Conservation (phyloP, 192 early-diverging fungal genomes). For the Coemansia sp. region DNA sequence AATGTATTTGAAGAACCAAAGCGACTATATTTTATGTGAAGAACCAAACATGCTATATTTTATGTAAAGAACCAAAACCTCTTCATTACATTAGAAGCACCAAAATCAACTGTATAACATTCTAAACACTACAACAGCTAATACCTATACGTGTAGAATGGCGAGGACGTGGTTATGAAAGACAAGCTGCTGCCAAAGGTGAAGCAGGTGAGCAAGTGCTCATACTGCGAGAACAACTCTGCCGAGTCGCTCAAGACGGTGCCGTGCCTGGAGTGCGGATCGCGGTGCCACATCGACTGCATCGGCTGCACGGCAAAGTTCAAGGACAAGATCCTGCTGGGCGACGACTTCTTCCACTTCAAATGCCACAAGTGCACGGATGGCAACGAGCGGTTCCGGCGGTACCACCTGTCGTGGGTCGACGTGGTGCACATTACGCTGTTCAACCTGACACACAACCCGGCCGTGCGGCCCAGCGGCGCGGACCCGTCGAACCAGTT, state of each 20-base stretch:
- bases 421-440: slow-evolving; percentile 69
- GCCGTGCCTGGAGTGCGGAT: slow-evolving; percentile 49
- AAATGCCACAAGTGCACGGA: slow-evolving; percentile 57
- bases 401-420: slow-evolving; percentile 59
- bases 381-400: slow-evolving; percentile 57
- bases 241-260: slow-evolving; percentile 54
- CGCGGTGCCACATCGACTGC: slow-evolving; percentile 58
- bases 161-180: slow-evolving; percentile 51
- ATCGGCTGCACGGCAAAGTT: slow-evolving; percentile 56
- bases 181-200: slow-evolving; percentile 51
- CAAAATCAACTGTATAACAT: no score
- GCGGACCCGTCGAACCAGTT: slow-evolving; percentile 42
- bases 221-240: slow-evolving; percentile 51
- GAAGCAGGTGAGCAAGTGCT: slow-evolving; percentile 53
- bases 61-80: no score
- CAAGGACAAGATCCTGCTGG: slow-evolving; percentile 57
- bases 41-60: no score
- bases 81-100: no score
- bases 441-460: slow-evolving; percentile 60
- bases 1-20: no score
- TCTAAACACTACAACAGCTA: no score
- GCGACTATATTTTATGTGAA: no score
- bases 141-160: slow-evolving; percentile 13
- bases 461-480: slow-evolving; percentile 20
- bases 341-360: slow-evolving; percentile 70